Evolutionary conservation across 768 basidiomycete genomes (phyloP), one percentile per base, ranked within the genome.

Genomic region (Lactarius indigo): DNA sequence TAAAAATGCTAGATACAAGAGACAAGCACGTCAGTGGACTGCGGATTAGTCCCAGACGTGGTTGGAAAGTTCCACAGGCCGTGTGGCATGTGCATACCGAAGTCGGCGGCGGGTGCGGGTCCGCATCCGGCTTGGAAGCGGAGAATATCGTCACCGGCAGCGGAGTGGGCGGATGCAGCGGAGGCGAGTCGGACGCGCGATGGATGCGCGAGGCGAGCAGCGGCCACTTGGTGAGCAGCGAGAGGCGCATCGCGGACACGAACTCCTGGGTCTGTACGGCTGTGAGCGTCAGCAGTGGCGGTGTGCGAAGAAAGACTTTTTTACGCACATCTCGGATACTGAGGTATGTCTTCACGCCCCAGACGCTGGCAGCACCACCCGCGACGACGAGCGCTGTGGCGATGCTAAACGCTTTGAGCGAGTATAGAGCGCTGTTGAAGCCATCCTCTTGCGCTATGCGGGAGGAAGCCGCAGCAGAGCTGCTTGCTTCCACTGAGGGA

Each of bases 371-470:
- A 5, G 78, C 74, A 0, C 83, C 87, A 28, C 82, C 78, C 3
- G 80, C 74, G 0, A 80, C 71, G 30, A 90, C 89, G 42, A 88
- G 72, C 15, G 82, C 72, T 0, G 90, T 91, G 5, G 90, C 88
- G 52, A 90, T 81, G 2, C 81, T 78, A 47, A 92, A 85, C 0
- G 89, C 90, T 69, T 88, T 88, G 5, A 83, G 77, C 1, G 84
- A 82, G 69, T 86, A 81, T 3, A 89, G 64, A 0, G 82, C 82
- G 1, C 80, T 83, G 55, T 84, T 84, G 70, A 83, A 82, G 41
- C 77, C 74, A 65, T 80, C 79, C 9, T 70, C 72, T 33, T 26
- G 52, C 3, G 66, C 57, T 30, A 3, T 33, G 50, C 61, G 15
- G 2, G 20, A 1, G 47, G 60, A 4, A 9, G 13, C 33, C 6